Evolutionary conservation across 345 rosid species (phyloP), one percentile per base, ranked within the genome.

Genomic region (Eucalyptus erythrocorys): DNA sequence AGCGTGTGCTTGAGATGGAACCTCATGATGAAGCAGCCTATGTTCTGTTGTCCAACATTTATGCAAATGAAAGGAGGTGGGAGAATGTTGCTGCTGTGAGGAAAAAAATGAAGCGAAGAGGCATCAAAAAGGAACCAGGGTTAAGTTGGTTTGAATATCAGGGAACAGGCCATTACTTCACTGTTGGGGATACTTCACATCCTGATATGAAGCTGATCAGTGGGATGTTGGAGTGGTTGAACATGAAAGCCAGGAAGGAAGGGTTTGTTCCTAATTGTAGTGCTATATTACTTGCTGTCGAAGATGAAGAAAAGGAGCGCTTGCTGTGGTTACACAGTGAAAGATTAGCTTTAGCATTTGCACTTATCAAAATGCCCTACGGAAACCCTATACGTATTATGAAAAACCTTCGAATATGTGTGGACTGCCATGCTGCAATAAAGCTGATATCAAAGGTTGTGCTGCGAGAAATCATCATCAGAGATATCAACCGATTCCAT

Each of bases 401-500:
- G 48, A 97, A 97, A 90, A 97, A 96, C 91, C 95, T 97, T 50
- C 90, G 97, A 37, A 95, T 95, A 88, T 97, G 99, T 85, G 93
- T 93, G 45, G 99, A 95, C 86, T 96, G 97, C 89, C 99, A 97
- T 91, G 90, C 89, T 87, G 95, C 92, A 50, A 94, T 97, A 91
- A 97, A 96, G 93, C 57, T 94, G 61, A 91, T 96, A 87, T 94
- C 98, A 71, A 91, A 93, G 88, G 90, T 96, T 2, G 93, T 96
- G 86, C 92, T 90, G 80, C 92, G 96, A 87, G 97, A 93, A 84
- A 95, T 97, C 89, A 87, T 97, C 64, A 93, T 97, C 32, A 92
- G 98, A 90, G 99, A 96, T 94, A 94, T 95, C 95, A 96, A 97
- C 86, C 93, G 97, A 22, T 96, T 94, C 90, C 99, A 97, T 94